Evolutionary conservation across 257 asterid species (phyloP).

Genomic region (Solanum sejunctum): DNA sequence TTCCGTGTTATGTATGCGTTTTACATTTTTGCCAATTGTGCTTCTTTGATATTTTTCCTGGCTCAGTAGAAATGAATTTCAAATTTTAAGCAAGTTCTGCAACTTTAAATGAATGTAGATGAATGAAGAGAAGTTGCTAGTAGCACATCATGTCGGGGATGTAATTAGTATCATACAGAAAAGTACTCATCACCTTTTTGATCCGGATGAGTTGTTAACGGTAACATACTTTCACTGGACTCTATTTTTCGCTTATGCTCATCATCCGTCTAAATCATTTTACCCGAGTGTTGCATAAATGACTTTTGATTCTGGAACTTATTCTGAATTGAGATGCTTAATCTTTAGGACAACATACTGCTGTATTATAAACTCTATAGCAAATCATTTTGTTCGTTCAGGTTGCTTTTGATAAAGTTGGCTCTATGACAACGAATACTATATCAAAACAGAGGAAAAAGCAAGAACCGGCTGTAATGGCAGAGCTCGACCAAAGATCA

Average conservation of each 20-base stretch:
- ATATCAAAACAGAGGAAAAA: slow-evolving; percentile 89
- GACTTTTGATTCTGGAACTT: neutral
- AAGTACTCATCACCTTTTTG: slow-evolving; percentile 78
- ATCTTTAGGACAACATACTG: neutral
- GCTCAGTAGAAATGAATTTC: neutral
- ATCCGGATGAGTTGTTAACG: slow-evolving; percentile 81
- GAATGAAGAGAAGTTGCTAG: slow-evolving; percentile 78
- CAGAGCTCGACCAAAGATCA: slow-evolving; percentile 83
- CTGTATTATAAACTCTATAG: neutral
- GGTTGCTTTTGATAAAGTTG: slow-evolving; percentile 83
- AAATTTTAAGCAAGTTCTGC: neutral
- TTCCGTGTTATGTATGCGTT: neutral
- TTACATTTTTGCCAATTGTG: neutral
- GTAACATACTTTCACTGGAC: slow-evolving; percentile 19
- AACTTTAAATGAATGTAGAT: slow-evolving; percentile 38
- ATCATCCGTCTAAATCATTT: neutral
- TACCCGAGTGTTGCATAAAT: neutral
- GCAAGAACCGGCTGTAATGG: slow-evolving; percentile 96
- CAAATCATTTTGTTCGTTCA: slow-evolving; percentile 1
- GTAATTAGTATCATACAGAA: slow-evolving; percentile 79
- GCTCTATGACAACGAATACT: slow-evolving; percentile 63
- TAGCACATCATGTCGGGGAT: slow-evolving; percentile 78
- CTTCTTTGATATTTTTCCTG: neutral
- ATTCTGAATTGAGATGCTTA: neutral
- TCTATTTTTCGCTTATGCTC: neutral